Percentiles rank a stretch among this genome's conserved stretches.
These are phyloP conservation scores for Apiospora hydei DNA, from an alignment of 2,329 filamentous ascomycete species.

Conservation along the genomic window DNA sequence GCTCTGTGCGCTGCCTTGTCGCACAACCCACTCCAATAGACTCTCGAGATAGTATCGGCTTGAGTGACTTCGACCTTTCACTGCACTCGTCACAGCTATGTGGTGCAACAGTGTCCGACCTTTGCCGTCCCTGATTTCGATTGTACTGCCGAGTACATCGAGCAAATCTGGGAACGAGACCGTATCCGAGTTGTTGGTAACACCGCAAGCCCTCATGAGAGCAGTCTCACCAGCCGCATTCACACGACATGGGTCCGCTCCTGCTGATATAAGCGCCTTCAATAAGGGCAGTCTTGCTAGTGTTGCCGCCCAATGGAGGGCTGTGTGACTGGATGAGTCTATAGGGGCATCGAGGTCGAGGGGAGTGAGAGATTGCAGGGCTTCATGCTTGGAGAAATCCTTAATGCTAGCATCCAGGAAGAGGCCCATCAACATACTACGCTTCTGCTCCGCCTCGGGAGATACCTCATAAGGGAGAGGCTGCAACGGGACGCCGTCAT, in stretches of 20 bases:
- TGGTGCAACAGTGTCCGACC: constrained; percentile 94
- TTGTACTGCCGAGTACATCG: constrained; percentile 86
- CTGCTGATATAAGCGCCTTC: constrained; percentile 80
- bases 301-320: constrained; percentile 95
- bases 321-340: constrained; percentile 87
- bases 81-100: constrained; percentile 93
- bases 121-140: constrained; percentile 88
- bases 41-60: constrained; percentile 97
- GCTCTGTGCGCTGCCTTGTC: constrained; percentile 74
- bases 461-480: constrained; percentile 69
- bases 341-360: constrained; percentile 91
- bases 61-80: constrained; percentile 89
- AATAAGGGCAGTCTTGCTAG: constrained; percentile 85
- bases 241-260: constrained; percentile 86
- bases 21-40: constrained; percentile 90
- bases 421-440: constrained; percentile 80
- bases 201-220: constrained; percentile 88
- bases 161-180: constrained; percentile 89
- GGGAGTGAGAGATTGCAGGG: constrained; percentile 76
- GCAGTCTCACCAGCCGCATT: constrained; percentile 92
- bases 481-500: constrained; percentile 65
- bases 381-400: constrained; percentile 72
- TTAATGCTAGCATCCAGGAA: constrained; percentile 81
- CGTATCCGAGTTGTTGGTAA: constrained; percentile 93
- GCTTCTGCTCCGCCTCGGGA: constrained; percentile 78